Percentiles rank a stretch among this genome's conserved stretches.
Conservation (phyloP, 2,329 filamentous ascomycete species). For the Fusarium protoensiforme region DNA sequence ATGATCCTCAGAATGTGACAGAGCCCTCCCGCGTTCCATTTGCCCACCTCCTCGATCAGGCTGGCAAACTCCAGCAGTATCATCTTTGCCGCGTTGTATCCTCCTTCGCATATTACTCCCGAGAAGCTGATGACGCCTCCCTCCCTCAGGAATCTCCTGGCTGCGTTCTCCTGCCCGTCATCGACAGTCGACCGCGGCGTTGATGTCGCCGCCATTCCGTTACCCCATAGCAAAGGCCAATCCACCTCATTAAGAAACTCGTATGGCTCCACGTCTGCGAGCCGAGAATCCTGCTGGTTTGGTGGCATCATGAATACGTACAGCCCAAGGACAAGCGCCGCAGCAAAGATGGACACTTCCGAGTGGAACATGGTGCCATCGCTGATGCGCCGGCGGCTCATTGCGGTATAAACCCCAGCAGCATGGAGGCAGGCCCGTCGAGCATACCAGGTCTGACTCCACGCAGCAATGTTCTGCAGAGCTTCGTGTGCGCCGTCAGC, state of each 20-base stretch:
- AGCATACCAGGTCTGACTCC: constrained; percentile 1
- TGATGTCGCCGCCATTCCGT: background rate
- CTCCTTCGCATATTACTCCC: background rate
- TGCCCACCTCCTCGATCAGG: background rate
- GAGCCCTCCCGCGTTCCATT: background rate
- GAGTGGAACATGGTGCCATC: constrained; percentile 8
- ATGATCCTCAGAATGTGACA: background rate
- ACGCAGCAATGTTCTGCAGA: background rate
- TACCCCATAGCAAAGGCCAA: background rate
- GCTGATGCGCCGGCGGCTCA: background rate
- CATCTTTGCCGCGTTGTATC: background rate
- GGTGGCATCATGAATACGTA: background rate
- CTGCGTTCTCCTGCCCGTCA: background rate
- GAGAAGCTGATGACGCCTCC: background rate
- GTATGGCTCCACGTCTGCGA: background rate
- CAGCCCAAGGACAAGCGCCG: background rate
- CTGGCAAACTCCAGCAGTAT: background rate
- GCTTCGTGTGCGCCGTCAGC: background rate
- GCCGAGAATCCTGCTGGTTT: background rate
- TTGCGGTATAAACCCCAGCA: background rate
- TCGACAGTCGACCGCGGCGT: background rate
- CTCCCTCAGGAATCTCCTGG: background rate
- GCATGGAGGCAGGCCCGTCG: constrained; percentile 13
- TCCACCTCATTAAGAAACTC: constrained; percentile 12
- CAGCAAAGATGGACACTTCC: constrained; percentile 1